Conservation (phyloP, 2,329 filamentous ascomycete genomes). For the Fusarium temperatum region DNA sequence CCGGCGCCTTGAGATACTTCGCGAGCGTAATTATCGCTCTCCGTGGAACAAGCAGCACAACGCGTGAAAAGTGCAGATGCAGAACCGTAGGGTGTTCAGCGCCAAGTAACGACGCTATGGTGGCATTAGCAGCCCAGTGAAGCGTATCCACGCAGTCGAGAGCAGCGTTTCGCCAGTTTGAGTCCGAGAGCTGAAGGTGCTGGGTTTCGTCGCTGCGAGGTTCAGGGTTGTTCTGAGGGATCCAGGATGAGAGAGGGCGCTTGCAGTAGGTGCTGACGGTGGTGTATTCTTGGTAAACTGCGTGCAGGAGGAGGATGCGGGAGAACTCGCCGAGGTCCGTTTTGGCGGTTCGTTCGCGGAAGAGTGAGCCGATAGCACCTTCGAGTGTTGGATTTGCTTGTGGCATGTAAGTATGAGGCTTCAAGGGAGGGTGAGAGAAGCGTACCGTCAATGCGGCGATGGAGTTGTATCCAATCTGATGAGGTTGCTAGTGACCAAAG, state of each 20-base stretch:
- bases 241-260: constrained; percentile 29
- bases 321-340: constrained; percentile 32
- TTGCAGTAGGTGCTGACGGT: constrained; percentile 27
- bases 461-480: not conserved
- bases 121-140: constrained; percentile 66
- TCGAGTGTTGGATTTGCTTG: constrained; percentile 24
- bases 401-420: constrained; percentile 2
- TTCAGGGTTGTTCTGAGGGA: constrained; percentile 20
- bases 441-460: not conserved
- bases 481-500: constrained; percentile 7
- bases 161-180: constrained; percentile 54
- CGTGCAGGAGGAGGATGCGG: constrained; percentile 34
- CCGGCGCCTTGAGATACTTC: constrained; percentile 19
- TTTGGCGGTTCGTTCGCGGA: constrained; percentile 25
- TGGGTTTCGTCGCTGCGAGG: not conserved
- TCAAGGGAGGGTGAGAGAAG: too few relatives aligned
- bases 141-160: constrained; percentile 63
- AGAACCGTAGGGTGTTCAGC: constrained; percentile 64
- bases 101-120: constrained; percentile 57
- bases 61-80: constrained; percentile 63
- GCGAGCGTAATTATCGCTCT: constrained; percentile 56
- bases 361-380: constrained; percentile 10
- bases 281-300: constrained; percentile 31
- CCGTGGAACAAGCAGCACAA: constrained; percentile 61
- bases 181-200: not conserved